Conservation (phyloP, 306 rosid species). For the Erythrophleum fordii region DNA sequence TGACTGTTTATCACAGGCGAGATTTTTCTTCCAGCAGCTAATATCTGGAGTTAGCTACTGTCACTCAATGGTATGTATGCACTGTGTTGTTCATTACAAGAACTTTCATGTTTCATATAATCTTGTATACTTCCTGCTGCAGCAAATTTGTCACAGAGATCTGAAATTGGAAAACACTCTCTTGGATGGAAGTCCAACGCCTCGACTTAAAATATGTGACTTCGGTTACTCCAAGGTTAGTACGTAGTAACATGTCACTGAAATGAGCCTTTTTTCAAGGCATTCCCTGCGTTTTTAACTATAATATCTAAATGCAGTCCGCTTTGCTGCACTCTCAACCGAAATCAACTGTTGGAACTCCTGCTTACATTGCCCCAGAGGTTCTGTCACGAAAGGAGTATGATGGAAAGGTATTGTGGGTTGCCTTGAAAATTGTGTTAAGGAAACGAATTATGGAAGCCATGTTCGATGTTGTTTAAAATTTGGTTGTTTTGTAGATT, state of each 20-base stretch:
- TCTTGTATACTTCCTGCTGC: slow-evolving; percentile 8
- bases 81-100: neutral
- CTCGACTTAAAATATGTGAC: slow-evolving; percentile 89
- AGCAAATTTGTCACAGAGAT: slow-evolving; percentile 98
- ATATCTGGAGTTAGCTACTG: slow-evolving; percentile 96
- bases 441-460: neutral
- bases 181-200: slow-evolving; percentile 84
- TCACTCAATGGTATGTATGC: slow-evolving; percentile 73
- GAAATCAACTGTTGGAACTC: slow-evolving; percentile 93
- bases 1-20: slow-evolving; percentile 66
- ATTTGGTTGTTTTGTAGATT: slow-evolving; percentile 54
- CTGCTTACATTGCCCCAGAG: slow-evolving; percentile 96
- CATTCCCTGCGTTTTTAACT: neutral
- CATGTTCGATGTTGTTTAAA: slow-evolving; percentile 29
- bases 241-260: slow-evolving; percentile 27
- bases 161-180: slow-evolving; percentile 91
- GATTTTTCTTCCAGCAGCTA: slow-evolving; percentile 97
- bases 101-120: neutral
- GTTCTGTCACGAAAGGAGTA: slow-evolving; percentile 77
- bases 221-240: slow-evolving; percentile 94
- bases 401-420: slow-evolving; percentile 79
- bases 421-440: slow-evolving; percentile 3
- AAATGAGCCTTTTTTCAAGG: slow-evolving; percentile 3
- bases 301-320: slow-evolving; percentile 56
- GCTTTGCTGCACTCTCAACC: slow-evolving; percentile 87